phyloP scores from a whole-genome alignment of 768 basidiomycete species.

The Infundibulicybe gibba region DNA sequence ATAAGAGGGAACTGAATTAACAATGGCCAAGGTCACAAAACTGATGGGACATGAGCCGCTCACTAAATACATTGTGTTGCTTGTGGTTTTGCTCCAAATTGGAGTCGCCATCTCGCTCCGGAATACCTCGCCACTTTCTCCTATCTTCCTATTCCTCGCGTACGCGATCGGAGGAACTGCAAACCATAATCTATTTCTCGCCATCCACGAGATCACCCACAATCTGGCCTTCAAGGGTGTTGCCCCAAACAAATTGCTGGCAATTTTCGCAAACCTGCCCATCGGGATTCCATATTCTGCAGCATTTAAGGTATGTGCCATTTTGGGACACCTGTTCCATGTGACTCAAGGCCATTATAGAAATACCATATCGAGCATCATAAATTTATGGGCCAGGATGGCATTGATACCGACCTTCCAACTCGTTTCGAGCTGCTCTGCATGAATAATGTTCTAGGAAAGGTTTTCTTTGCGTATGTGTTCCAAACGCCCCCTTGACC shows the following conservation, averaged over 20 bases:
- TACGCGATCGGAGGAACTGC: conserved; percentile 91
- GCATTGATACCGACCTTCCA: conserved; percentile 94
- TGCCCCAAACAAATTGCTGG: conserved; percentile 78
- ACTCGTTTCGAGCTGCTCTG: conserved; percentile 79
- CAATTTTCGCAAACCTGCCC: conserved; percentile 88
- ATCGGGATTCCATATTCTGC: conserved; percentile 95
- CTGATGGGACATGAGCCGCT: conserved; percentile 94
- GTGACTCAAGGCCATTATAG: conserved; percentile 25
- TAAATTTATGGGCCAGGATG: conserved; percentile 93
- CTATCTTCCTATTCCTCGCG: conserved; percentile 69
- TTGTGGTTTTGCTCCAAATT: conserved; percentile 80
- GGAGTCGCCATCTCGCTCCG: conserved; percentile 60
- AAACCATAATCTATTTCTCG: conserved; percentile 97
- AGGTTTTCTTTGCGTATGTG: conserved; percentile 94
- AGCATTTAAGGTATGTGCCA: conserved; percentile 76
- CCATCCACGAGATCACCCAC: conserved; percentile 98
- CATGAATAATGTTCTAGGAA: conserved; percentile 94
- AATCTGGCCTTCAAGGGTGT: conserved; percentile 90
- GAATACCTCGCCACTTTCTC: conserved; percentile 64
- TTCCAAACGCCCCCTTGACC: too few species aligned
- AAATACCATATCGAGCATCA: conserved; percentile 96
- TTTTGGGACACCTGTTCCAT: not conserved
- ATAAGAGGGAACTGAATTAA: not conserved
- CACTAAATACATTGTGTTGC: conserved; percentile 87
- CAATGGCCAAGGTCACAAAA: conserved; percentile 68